Base-by-base conservation (phyloP, 139 green algal genomes). In the Mesostigma viride region DNA sequence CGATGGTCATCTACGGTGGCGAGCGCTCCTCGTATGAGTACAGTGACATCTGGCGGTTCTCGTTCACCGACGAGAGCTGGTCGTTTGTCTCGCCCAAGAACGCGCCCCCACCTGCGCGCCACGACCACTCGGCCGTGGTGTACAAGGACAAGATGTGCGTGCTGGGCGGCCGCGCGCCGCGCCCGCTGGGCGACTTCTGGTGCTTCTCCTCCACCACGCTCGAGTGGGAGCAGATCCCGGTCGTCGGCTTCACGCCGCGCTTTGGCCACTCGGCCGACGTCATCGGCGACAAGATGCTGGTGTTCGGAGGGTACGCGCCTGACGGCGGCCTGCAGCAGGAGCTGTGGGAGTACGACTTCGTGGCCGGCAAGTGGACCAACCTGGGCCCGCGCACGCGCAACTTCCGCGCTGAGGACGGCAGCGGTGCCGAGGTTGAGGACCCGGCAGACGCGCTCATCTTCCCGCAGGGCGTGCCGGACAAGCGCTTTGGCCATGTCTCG, bases 1-100 rank as follows among this genome's bases (percentile, higher is more conserved):
- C 59, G 27, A 69, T 75, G 68, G 69, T 70, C 61, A 40, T 75
- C 35, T 75, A 70, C n/a, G 68, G 68, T n/a, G 68, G 68, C 30
- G 68, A 75, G 68, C 62, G 68, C 36, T 53, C 36, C 34, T 34
- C 68, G 30, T 75, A 75, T 34, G 45, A 69, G 32, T 75, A 75
- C 59, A 35, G n/a, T 8, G 68, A 75, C 28, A 31, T 75, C 30
- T 75, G 68, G 68, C 35, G 45, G 59, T 75, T 70, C 68, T 24
- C 35, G 6, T 75, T 75, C 44, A 32, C 31, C n/a, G 27, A 35
- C 8, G 60, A 75, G 30, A 17, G 14, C 24, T 75, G 68, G 68
- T 34, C 28, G 34, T 75, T 75, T 34, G 28, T 64, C 40, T 8
- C 58, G 24, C 22, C 34, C 24, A 36, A 35, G 26, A 75, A 69